phyloP scores from a whole-genome alignment of 75 land plant species.

The Sequoiadendron giganteum region DNA sequence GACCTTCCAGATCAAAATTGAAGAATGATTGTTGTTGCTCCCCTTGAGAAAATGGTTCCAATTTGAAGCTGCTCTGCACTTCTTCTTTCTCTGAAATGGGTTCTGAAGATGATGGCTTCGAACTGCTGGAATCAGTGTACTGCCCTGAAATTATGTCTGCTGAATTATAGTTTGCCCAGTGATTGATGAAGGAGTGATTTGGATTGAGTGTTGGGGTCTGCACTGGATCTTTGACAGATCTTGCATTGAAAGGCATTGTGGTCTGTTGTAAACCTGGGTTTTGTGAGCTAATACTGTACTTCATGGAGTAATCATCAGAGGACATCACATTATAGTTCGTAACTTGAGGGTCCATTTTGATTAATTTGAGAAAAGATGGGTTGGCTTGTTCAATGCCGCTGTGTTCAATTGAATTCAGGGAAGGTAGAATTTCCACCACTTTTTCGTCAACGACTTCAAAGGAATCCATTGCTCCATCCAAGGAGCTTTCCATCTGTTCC shows the following conservation, averaged over 20 bases:
- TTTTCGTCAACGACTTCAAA: neutral
- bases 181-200: neutral
- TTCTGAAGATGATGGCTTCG: slow-evolving; percentile 13
- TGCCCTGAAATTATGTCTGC: neutral
- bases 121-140: slow-evolving; percentile 10
- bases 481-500: slow-evolving; percentile 2
- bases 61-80: slow-evolving; percentile 9
- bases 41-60: neutral
- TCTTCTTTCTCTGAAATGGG: slow-evolving; percentile 8
- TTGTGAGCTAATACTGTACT: neutral
- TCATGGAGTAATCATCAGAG: neutral
- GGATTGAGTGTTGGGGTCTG: neutral
- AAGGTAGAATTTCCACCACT: neutral
- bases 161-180: slow-evolving; percentile 7
- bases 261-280: neutral
- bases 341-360: neutral
- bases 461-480: neutral
- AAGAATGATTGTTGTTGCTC: neutral
- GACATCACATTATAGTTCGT: neutral
- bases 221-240: neutral
- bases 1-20: slow-evolving; percentile 2
- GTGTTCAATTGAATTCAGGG: neutral
- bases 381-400: slow-evolving; percentile 7
- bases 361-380: neutral
- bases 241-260: neutral